Evolutionary conservation across 2,329 filamentous ascomycete genomes (phyloP).

Genomic region (Periglandula ipomoeae): DNA sequence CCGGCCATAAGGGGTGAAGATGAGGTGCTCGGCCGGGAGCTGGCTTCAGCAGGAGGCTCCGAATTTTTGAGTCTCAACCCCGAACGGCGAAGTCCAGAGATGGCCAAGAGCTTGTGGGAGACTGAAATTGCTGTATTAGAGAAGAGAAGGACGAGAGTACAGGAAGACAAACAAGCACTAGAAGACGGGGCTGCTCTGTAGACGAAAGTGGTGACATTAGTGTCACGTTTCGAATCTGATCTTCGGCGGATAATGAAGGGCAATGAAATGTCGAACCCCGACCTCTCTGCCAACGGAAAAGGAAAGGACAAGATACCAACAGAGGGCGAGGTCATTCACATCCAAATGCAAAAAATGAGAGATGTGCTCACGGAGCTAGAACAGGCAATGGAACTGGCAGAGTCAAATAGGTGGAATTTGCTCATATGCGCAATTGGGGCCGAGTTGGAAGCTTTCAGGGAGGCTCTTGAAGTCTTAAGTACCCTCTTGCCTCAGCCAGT

Average conservation of each 20-base stretch:
- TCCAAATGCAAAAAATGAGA: constrained; percentile 47
- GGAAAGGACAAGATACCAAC: constrained; percentile 21
- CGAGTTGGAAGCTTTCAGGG: constrained; percentile 57
- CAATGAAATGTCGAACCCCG: constrained; percentile 10
- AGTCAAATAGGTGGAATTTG: constrained; percentile 60
- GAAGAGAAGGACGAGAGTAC: constrained; percentile 44
- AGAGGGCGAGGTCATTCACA: constrained; percentile 30
- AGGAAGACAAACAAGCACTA: constrained; percentile 54
- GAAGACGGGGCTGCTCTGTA: constrained; percentile 59
- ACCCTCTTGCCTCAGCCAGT: background rate
- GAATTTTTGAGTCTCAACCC: constrained; percentile 54
- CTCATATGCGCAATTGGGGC: constrained; percentile 68
- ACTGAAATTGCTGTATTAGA: constrained; percentile 50
- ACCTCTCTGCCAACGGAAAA: constrained; percentile 18
- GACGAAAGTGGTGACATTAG: constrained; percentile 49
- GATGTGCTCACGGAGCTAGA: constrained; percentile 46
- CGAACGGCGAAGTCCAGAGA: constrained; percentile 56
- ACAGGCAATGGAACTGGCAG: constrained; percentile 42
- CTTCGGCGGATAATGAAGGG: constrained; percentile 46
- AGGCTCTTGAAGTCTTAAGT: constrained; percentile 48
- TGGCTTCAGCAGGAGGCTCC: constrained; percentile 27
- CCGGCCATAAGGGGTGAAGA: constrained; percentile 28
- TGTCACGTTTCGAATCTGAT: constrained; percentile 57
- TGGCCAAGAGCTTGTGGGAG: constrained; percentile 65
- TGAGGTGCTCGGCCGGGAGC: constrained; percentile 9